Evolutionary conservation across 345 rosid genomes (phyloP).

Genomic region (Arabis hirsuta): DNA sequence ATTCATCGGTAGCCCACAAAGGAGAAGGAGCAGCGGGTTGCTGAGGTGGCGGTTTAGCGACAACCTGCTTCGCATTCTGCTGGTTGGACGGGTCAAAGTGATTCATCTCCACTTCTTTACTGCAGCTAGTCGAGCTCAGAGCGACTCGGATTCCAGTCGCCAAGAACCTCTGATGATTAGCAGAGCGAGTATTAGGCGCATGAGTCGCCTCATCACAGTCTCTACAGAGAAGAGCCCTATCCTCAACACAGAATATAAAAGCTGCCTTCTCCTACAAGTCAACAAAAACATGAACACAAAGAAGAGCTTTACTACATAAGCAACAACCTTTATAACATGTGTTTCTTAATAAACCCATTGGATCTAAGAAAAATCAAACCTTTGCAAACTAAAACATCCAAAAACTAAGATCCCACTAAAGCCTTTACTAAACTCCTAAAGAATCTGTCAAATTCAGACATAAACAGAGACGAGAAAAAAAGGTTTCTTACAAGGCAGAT

Average conservation of each 20-base stretch:
- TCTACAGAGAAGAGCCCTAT: slow-evolving; percentile 88
- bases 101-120: slow-evolving; percentile 50
- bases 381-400: neutral
- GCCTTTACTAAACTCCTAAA: neutral
- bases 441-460: neutral
- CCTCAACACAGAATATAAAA: slow-evolving; percentile 97
- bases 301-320: slow-evolving; percentile 14
- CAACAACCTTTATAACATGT: neutral
- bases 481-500: slow-evolving; percentile 72
- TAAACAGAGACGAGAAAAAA: neutral
- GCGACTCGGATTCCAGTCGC: slow-evolving; percentile 94
- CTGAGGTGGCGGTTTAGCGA: slow-evolving; percentile 49
- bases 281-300: slow-evolving; percentile 27
- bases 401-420: slow-evolving; percentile 4
- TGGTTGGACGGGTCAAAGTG: slow-evolving; percentile 66
- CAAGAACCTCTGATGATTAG: slow-evolving; percentile 85
- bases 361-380: too few species aligned
- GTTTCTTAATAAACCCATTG: neutral
- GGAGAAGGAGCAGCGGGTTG: slow-evolving; percentile 49
- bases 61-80: slow-evolving; percentile 35
- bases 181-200: slow-evolving; percentile 77
- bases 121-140: slow-evolving; percentile 59
- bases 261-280: slow-evolving; percentile 87
- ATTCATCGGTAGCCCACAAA: slow-evolving; percentile 74
- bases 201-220: slow-evolving; percentile 88